Percentiles rank a stretch among this genome's conserved stretches.
phyloP scores from a whole-genome alignment of 2,329 filamentous ascomycete species.

The Aspergillus ruber region DNA sequence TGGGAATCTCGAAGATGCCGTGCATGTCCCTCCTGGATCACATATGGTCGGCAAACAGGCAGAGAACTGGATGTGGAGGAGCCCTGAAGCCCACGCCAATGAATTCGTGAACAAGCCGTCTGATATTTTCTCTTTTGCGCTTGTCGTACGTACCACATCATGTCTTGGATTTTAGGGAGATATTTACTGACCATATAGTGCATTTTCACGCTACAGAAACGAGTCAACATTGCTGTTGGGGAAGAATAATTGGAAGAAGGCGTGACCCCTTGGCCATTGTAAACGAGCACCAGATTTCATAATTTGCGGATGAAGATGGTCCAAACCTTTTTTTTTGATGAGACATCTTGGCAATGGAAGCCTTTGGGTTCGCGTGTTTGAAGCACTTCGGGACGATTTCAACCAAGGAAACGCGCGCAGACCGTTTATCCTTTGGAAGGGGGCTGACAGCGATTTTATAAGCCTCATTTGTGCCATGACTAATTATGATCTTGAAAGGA shows the following conservation, averaged over 20 bases:
- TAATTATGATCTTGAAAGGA: conserved; percentile 25
- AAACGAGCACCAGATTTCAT: conserved; percentile 43
- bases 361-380: conserved; percentile 34
- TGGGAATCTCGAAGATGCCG: no score
- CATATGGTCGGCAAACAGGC: no score
- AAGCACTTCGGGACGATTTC: conserved; percentile 35
- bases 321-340: conserved; percentile 38
- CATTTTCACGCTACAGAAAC: conserved; percentile 41
- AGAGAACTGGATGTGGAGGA: no score
- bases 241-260: conserved; percentile 28
- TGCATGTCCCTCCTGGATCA: no score
- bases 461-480: conserved; percentile 24
- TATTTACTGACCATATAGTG: conserved; percentile 24
- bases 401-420: conserved; percentile 35
- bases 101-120: no score
- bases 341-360: conserved; percentile 35
- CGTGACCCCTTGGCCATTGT: conserved; percentile 33
- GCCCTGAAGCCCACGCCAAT: no score
- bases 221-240: conserved; percentile 36
- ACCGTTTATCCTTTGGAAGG: conserved; percentile 39
- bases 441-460: conserved; percentile 26
- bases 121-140: no score
- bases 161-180: neutral
- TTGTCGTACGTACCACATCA: no score
- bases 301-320: conserved; percentile 40